These are phyloP conservation scores for Pythium pectinolyticum DNA, from an alignment of 352 stramenopile species.

Conservation along the genomic window DNA sequence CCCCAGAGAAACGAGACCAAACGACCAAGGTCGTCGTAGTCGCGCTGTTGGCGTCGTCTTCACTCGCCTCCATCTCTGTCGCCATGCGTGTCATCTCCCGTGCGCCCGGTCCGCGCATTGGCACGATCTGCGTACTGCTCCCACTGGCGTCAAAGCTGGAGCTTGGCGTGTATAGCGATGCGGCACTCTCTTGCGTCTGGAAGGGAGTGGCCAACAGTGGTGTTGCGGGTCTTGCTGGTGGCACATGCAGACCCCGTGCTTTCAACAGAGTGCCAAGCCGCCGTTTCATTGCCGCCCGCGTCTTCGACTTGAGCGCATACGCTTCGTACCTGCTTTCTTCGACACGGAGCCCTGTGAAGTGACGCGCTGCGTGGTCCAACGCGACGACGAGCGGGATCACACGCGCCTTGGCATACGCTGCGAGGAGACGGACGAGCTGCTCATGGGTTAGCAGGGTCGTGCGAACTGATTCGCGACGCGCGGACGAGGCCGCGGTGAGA, in stretches of 20 bases:
- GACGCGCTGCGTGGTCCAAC: background rate
- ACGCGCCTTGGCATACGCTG: background rate
- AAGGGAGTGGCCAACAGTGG: background rate
- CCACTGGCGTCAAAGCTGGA: background rate
- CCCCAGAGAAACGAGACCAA: no score
- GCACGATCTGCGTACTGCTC: background rate
- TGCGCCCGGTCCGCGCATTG: background rate
- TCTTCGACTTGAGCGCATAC: background rate
- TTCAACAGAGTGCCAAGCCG: background rate
- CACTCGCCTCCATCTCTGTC: background rate
- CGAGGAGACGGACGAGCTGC: background rate
- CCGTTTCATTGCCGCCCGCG: background rate
- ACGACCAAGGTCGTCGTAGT: no score
- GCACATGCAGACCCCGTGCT: background rate
- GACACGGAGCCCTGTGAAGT: background rate
- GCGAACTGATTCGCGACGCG: no score
- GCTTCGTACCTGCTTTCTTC: background rate
- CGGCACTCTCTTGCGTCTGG: background rate
- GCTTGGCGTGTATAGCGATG: background rate
- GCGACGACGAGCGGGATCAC: background rate
- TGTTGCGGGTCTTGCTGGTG: background rate
- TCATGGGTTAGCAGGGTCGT: background rate
- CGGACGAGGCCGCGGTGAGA: no score
- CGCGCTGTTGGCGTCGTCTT: background rate
- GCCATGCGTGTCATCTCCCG: background rate